Evolutionary conservation across 2,329 filamentous ascomycete genomes (phyloP).

Genomic region (Dryadomyces quercivorus): DNA sequence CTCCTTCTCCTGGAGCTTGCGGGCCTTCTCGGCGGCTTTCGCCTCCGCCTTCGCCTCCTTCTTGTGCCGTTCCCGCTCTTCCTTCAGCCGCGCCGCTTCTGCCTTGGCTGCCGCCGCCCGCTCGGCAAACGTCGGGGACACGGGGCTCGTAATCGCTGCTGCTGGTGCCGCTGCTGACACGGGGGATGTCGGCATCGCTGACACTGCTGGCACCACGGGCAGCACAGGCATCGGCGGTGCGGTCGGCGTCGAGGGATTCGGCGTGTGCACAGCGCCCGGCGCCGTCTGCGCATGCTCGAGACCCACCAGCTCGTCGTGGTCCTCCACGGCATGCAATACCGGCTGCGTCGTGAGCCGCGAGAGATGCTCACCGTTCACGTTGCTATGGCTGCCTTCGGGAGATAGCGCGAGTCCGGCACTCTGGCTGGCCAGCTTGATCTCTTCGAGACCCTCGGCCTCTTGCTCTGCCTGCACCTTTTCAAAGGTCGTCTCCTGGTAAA

Average conservation of each 20-base stretch:
- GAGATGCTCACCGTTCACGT: conserved; percentile 23
- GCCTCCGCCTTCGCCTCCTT: conserved; percentile 38
- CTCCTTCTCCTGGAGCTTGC: conserved; percentile 32
- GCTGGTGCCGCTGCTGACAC: neutral
- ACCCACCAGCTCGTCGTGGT: conserved; percentile 40
- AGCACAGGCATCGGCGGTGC: conserved; percentile 21
- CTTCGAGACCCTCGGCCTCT: conserved; percentile 63
- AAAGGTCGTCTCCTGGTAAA: conserved; percentile 83
- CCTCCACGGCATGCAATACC: conserved; percentile 21
- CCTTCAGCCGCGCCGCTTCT: conserved; percentile 30
- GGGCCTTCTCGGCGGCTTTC: conserved; percentile 38
- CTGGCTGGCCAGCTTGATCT: conserved; percentile 42
- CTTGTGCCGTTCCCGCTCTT: conserved; percentile 54
- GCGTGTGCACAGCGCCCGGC: conserved; percentile 25
- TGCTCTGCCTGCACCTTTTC: conserved; percentile 63
- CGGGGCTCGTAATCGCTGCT: neutral
- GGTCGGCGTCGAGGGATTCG: conserved; percentile 13
- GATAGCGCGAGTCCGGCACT: conserved; percentile 40
- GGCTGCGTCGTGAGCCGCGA: conserved; percentile 40
- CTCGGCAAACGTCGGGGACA: conserved; percentile 9
- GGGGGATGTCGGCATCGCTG: no score
- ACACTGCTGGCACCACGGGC: neutral
- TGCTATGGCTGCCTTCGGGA: conserved; percentile 21
- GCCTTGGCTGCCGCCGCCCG: conserved; percentile 13
- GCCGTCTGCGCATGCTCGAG: conserved; percentile 58